Conservation (phyloP, 768 basidiomycete genomes). For the Leucocoprinus leucothites region DNA sequence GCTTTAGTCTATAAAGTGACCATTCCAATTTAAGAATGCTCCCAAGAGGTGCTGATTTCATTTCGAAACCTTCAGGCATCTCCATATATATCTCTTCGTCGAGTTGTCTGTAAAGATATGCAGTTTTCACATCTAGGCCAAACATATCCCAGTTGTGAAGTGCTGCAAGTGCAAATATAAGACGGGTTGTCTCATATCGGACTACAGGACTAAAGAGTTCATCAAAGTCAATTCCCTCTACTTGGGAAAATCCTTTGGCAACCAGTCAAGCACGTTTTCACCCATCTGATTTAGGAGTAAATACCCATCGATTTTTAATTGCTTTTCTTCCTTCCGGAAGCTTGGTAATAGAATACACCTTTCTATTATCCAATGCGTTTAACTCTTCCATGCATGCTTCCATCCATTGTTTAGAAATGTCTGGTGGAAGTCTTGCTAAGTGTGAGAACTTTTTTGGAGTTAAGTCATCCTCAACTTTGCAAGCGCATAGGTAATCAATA, state of each 20-base stretch:
- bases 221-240: constrained; percentile 15
- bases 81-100: constrained; percentile 35
- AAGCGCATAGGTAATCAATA: no score
- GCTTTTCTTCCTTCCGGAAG: constrained; percentile 11
- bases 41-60: constrained; percentile 22
- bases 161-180: constrained; percentile 24
- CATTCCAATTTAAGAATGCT: constrained; percentile 11
- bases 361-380: constrained; percentile 6
- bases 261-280: no score
- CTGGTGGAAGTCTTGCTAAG: no score
- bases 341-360: constrained; percentile 1
- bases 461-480: no score
- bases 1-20: constrained; percentile 17
- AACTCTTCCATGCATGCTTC: constrained; percentile 8
- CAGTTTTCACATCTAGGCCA: constrained; percentile 37
- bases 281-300: constrained; percentile 18
- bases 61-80: constrained; percentile 31
- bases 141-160: constrained; percentile 30
- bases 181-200: constrained; percentile 4
- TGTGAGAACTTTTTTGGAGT: no score
- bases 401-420: constrained; percentile 4
- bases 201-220: constrained; percentile 15
- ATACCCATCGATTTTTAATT: constrained; percentile 20
- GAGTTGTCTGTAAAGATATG: constrained; percentile 28
- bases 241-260: constrained; percentile 17